phyloP scores from a whole-genome alignment of 2,329 filamentous ascomycete genomes.

The Fusarium tupiense region DNA sequence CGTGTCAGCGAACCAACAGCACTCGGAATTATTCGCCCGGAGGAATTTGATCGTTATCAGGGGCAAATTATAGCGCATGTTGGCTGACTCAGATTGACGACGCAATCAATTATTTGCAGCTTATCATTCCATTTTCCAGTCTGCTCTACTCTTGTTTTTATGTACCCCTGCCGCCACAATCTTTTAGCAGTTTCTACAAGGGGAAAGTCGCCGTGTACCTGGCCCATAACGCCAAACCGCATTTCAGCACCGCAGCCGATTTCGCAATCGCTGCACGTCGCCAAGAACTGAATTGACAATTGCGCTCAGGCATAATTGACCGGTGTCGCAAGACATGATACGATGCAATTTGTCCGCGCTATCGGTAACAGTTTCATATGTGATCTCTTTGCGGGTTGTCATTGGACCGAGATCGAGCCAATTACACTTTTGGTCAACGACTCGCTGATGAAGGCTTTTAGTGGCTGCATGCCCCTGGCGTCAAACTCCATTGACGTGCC shows the following conservation, averaged over 20 bases:
- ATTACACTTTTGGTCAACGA: background rate
- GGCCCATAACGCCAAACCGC: background rate
- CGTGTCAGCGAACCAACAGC: constrained; percentile 9
- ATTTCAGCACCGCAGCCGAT: background rate
- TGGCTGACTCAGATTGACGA: constrained; percentile 3
- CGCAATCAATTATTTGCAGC: background rate
- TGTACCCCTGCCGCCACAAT: constrained; percentile 20
- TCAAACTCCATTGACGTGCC: constrained; percentile 20
- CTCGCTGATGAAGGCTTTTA: background rate
- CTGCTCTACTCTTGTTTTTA: no score
- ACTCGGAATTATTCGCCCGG: background rate
- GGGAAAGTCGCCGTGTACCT: constrained; percentile 13
- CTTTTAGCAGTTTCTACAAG: constrained; percentile 14
- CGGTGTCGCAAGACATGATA: background rate
- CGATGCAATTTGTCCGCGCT: constrained; percentile 7
- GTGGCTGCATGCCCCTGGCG: constrained; percentile 8
- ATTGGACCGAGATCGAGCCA: background rate
- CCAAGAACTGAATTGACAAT: background rate
- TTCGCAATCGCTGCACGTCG: constrained; percentile 1
- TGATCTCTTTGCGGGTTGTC: background rate
- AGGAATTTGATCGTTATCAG: background rate
- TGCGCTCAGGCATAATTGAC: background rate
- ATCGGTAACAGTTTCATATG: constrained; percentile 8
- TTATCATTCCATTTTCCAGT: background rate
- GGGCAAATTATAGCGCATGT: background rate